Conservation (phyloP, 768 basidiomycete species). For the Phaeotremella fagi region DNA sequence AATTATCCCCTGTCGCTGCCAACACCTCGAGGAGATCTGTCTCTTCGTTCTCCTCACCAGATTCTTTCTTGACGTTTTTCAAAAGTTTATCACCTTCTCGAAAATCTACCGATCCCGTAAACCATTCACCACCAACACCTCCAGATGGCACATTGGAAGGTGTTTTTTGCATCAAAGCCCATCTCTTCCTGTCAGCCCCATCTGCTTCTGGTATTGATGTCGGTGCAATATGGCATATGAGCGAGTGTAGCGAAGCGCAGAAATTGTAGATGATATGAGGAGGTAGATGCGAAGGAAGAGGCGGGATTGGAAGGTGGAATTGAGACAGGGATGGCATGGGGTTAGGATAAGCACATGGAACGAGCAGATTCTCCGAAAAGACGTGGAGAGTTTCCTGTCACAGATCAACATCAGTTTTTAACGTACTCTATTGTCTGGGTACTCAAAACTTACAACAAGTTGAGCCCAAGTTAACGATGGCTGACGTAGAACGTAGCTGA, state of each 20-base stretch:
- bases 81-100: conserved; percentile 14
- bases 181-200: conserved; percentile 13
- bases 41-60: conserved; percentile 1
- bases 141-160: conserved; percentile 11
- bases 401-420: background rate
- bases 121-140: conserved; percentile 27
- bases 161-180: conserved; percentile 34
- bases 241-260: conserved; percentile 24
- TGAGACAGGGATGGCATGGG: conserved; percentile 31
- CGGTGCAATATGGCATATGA: conserved; percentile 27
- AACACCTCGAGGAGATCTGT: conserved; percentile 15
- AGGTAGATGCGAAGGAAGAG: conserved; percentile 33
- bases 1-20: conserved; percentile 18
- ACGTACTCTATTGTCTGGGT: background rate
- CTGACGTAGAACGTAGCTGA: conserved; percentile 29
- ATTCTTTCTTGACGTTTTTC: background rate
- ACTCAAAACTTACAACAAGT: conserved; percentile 26
- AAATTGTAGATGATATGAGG: conserved; percentile 39
- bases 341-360: conserved; percentile 34
- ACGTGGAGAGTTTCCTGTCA: conserved; percentile 31
- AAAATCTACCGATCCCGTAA: conserved; percentile 25
- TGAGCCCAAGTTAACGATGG: conserved; percentile 30
- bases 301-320: conserved; percentile 28
- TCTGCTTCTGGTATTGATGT: background rate
- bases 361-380: conserved; percentile 32